Base-by-base conservation (phyloP, 225 moss, liverwort and hornwort genomes). In the Pseudisothecium myosuroides region DNA sequence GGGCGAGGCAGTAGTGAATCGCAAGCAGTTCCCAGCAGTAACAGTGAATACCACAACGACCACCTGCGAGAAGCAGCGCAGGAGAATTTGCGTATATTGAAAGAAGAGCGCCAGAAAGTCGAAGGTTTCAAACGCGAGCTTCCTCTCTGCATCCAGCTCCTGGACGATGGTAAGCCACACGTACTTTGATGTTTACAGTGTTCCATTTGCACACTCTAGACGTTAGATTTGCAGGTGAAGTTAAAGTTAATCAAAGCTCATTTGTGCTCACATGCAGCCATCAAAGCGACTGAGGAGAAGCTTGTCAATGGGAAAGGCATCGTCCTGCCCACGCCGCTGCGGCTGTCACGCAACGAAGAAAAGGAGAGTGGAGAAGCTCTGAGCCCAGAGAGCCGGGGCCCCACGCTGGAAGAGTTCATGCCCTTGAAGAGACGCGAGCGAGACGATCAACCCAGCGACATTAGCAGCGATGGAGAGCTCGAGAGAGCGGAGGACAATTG, bases 101-200 rank as follows among this genome's bases (percentile, higher is more conserved):
- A 94, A 91, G 96, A 99, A 71, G 98, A 99, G 90, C 94, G 97
- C 69, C 94, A 92, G 65, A 99, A 99, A 93, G 94, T 99, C 60
- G 98, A 99, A 88, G 98, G 97, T 29, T 99, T 99, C 90, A 99
- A 97, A 87, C 95, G 98, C 32, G 98, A 99, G 92, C 96, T 99
- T 73, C 98, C 98, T 65, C 83, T 96, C 49, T 96, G 98, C 92
- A 97, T 99, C 92, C 92, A 96, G 89, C 96, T 99, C 61, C 94
- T 99, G 79, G 98, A 99, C 82, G 95, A 95, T 47, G 97, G 97
- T 98, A 73, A 92, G 97, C 87, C 28, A 29, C 32, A 60, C 39
- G 49, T 27, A 36, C 36, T 37, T 55, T 69, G 55, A 69, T 69
- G 84, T 55, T 55, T 37, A 45, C 54, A 29, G 52, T 22, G 12